Percentiles rank a stretch among this genome's conserved stretches.
These are phyloP conservation scores for Tricholoma flavovirens DNA, from an alignment of 768 basidiomycete genomes.

Conservation along the genomic window DNA sequence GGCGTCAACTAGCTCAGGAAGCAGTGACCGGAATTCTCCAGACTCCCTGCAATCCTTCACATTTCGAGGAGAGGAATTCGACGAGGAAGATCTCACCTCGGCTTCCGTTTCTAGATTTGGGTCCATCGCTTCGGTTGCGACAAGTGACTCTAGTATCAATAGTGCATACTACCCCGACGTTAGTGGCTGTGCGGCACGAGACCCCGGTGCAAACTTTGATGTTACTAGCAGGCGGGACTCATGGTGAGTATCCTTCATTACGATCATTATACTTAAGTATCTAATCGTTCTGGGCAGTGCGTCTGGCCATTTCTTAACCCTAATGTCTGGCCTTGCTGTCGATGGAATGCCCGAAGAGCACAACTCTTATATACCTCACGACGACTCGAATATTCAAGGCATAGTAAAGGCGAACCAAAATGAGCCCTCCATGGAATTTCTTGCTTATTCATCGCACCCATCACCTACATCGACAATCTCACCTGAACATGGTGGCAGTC, in stretches of 20 bases:
- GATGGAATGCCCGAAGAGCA: slow-evolving; percentile 20
- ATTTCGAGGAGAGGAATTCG: slow-evolving; percentile 44
- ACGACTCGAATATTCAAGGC: slow-evolving; percentile 15
- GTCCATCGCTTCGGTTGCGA: slow-evolving; percentile 54
- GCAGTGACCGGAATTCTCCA: slow-evolving; percentile 51
- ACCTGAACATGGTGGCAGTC: slow-evolving; percentile 27
- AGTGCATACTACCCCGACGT: slow-evolving; percentile 47
- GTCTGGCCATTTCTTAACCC: slow-evolving; percentile 33
- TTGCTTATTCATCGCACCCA: slow-evolving; percentile 19
- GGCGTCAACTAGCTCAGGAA: slow-evolving; percentile 42
- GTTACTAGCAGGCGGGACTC: slow-evolving; percentile 31
- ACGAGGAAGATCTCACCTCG: slow-evolving; percentile 45
- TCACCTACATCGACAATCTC: slow-evolving; percentile 43
- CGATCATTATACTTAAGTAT: not conserved
- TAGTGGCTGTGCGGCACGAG: slow-evolving; percentile 27
- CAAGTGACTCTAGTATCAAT: slow-evolving; percentile 52
- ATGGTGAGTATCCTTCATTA: slow-evolving; percentile 29
- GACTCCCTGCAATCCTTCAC: slow-evolving; percentile 42
- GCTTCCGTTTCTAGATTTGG: slow-evolving; percentile 52
- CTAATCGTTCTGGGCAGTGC: slow-evolving; percentile 19
- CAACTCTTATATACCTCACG: slow-evolving; percentile 15
- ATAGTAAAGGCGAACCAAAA: slow-evolving; percentile 7
- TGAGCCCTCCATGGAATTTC: slow-evolving; percentile 1
- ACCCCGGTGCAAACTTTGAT: slow-evolving; percentile 18
- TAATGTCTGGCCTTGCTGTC: slow-evolving; percentile 41